A percentile compares a stretch with the other conserved stretches of the same genome.
These are phyloP conservation scores for Curvularia lunata DNA, from an alignment of 2,329 filamentous ascomycete species.

Conservation along the genomic window DNA sequence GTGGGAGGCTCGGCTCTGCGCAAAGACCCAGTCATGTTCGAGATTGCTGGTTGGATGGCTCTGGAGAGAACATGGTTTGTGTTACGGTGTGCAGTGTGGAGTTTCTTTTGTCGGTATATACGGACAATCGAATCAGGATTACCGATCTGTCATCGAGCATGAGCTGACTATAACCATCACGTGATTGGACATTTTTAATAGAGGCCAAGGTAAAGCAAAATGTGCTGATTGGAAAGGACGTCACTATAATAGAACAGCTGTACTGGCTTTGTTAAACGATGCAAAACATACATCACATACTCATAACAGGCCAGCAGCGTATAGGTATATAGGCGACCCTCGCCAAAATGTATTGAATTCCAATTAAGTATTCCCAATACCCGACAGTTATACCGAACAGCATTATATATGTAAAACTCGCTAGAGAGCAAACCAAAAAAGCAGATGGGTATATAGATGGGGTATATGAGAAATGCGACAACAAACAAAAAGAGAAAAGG, in stretches of 20 bases:
- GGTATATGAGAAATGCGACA: slow-evolving; percentile 12
- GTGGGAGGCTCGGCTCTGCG: neutral
- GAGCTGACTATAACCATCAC: neutral
- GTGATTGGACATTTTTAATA: neutral
- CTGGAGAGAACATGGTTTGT: neutral
- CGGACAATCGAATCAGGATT: neutral
- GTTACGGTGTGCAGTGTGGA: neutral
- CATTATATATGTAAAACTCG: slow-evolving; percentile 8
- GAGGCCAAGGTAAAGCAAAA: neutral
- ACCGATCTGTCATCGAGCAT: neutral
- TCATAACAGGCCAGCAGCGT: neutral
- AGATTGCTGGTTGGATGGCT: slow-evolving; percentile 1
- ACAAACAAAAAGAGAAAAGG: slow-evolving; percentile 15
- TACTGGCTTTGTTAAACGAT: neutral
- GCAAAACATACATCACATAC: neutral
- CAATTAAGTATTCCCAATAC: slow-evolving; percentile 10
- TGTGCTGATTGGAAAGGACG: neutral
- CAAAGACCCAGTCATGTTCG: slow-evolving; percentile 2
- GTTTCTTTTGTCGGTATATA: neutral
- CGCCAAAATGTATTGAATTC: neutral
- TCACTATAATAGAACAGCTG: neutral
- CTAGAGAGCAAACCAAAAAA: slow-evolving; percentile 2
- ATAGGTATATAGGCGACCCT: neutral
- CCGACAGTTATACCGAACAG: slow-evolving; percentile 8
- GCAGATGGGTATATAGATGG: slow-evolving; percentile 14